Evolutionary conservation across 108 stramenopile genomes (phyloP), one percentile per base, ranked within the genome.

Genomic region (Tribonema minus): DNA sequence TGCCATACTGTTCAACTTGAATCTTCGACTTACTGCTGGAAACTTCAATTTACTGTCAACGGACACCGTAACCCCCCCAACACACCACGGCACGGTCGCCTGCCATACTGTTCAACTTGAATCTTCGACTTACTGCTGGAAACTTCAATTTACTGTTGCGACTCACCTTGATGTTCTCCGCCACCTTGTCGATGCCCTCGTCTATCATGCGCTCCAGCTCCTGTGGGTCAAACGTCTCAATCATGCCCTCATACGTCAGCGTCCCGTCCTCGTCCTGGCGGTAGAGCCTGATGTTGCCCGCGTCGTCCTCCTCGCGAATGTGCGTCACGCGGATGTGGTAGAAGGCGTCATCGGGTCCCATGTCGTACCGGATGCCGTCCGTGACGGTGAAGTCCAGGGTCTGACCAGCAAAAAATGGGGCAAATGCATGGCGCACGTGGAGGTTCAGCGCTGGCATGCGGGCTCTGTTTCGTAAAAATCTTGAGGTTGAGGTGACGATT

Each of bases 141-240:
- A n/a, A n/a, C n/a, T n/a, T n/a, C n/a, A n/a, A n/a, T n/a, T n/a
- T n/a, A n/a, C n/a, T n/a, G n/a, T n/a, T n/a, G n/a, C n/a, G n/a
- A n/a, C n/a, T n/a, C n/a, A 68, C 58, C 68, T 67, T 34, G 31
- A 79, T 9, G 20, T 67, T 67, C 68, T 79, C 28, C 58, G 68
- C 59, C 25, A 79, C 68, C 29, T 58, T 58, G 6, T 37, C 59
- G 15, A 79, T 79, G 5, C 67, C 77, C 25, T 79, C 67, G 25
- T 79, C 77, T 38, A 79, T 79, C 77, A 79, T 79, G 3, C 77
- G 67, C 38, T 79, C 77, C 37, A 79, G 60, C 77, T 79, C 77
- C 61, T 70, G 67, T 34, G 77, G 68, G 60, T 79, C 77, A 30
- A 70, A 58, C 54, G 38, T 59, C 68, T 68, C 68, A 32, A 79